Conservation (phyloP, 192 early-diverging fungal species). For the Dissophora ornata region DNA sequence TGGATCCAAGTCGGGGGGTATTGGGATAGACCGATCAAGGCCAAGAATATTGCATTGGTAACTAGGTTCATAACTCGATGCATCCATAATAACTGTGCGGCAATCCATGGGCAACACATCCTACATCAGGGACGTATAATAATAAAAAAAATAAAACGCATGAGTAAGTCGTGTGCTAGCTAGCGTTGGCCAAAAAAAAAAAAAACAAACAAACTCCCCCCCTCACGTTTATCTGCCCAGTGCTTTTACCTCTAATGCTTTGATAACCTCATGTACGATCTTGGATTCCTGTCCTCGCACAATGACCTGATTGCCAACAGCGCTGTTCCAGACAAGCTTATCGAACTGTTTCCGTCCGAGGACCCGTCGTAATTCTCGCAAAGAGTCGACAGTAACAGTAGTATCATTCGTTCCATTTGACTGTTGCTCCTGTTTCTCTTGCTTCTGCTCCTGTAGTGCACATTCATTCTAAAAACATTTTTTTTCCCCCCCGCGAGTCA, state of each 20-base stretch:
- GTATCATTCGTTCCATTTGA: not conserved
- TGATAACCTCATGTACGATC: constrained; percentile 34
- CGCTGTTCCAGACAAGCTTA: constrained; percentile 39
- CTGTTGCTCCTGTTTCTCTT: not conserved
- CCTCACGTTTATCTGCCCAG: no score
- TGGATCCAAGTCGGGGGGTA: constrained; percentile 46
- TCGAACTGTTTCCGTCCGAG: constrained; percentile 31
- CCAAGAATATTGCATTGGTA: constrained; percentile 49
- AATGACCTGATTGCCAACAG: constrained; percentile 48
- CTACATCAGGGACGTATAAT: not conserved
- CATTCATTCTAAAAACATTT: constrained; percentile 17
- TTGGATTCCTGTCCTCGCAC: constrained; percentile 34
- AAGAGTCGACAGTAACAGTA: constrained; percentile 13
- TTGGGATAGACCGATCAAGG: constrained; percentile 38
- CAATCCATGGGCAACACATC: constrained; percentile 44
- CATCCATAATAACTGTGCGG: constrained; percentile 30
- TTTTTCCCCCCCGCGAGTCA: no score
- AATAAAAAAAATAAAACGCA: not conserved
- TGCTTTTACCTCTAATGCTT: constrained; percentile 32
- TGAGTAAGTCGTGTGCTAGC: no score
- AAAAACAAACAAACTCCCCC: not conserved
- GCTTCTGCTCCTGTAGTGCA: constrained; percentile 2
- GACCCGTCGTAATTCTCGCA: constrained; percentile 34
- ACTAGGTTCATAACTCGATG: constrained; percentile 36
- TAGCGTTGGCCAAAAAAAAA: not conserved